Percentiles rank a stretch among this genome's conserved stretches.
Evolutionary conservation across 805 yeast species (phyloP).

Genomic region (Candida ovalis): DNA sequence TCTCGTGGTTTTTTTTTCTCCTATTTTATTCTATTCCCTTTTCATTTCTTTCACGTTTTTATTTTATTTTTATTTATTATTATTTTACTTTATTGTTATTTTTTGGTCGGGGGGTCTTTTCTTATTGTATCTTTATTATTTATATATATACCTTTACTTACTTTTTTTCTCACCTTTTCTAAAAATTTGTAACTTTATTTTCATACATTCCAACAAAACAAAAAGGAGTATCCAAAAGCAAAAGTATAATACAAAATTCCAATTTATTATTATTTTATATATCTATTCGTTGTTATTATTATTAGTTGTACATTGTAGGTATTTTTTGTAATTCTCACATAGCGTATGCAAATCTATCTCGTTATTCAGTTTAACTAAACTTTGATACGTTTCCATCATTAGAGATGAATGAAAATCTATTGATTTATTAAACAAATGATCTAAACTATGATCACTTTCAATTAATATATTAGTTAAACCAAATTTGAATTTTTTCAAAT

Average conservation of each 20-base stretch:
- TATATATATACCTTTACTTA: too few relatives aligned
- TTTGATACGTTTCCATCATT: constrained; percentile 8
- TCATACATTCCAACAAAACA: too few relatives aligned
- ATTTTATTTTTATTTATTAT: not conserved
- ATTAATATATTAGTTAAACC: constrained; percentile 34
- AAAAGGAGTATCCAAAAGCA: too few relatives aligned
- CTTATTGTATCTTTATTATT: too few relatives aligned
- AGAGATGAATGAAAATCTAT: constrained; percentile 8
- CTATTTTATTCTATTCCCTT: not conserved
- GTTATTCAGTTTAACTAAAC: constrained; percentile 2
- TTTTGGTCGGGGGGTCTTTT: not conserved
- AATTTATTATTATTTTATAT: too few relatives aligned
- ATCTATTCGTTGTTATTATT: not conserved
- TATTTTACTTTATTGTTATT: not conserved
- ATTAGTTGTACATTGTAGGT: not conserved
- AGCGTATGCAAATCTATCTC: constrained; percentile 7
- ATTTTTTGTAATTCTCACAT: constrained; percentile 7
- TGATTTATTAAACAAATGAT: constrained; percentile 15
- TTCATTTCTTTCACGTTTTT: not conserved
- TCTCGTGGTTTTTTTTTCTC: not conserved
- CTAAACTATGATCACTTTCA: constrained; percentile 50
- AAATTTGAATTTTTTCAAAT: constrained; percentile 16
- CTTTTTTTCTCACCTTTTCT: too few relatives aligned
- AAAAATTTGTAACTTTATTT: too few relatives aligned
- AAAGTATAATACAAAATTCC: too few relatives aligned